These are phyloP conservation scores for Suillus tomentosus DNA, from an alignment of 768 basidiomycete genomes.

Conservation along the genomic window DNA sequence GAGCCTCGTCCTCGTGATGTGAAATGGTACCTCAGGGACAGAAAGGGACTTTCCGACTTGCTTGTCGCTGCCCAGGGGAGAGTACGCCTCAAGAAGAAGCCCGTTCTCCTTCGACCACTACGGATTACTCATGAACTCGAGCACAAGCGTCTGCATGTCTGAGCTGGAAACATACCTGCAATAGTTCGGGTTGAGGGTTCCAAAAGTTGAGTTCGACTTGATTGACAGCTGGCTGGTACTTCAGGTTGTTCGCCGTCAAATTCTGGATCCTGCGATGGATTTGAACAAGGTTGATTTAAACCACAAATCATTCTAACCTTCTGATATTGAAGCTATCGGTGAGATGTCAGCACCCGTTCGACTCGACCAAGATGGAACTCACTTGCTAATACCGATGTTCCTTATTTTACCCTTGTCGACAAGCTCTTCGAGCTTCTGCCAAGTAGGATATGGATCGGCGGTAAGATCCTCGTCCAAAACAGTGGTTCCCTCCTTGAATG, in stretches of 20 bases:
- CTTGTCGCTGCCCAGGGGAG: conserved; percentile 66
- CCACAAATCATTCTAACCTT: conserved; percentile 27
- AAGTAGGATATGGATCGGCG: conserved; percentile 73
- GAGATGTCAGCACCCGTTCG: background rate
- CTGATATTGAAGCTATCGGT: conserved; percentile 59
- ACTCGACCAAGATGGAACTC: conserved; percentile 17
- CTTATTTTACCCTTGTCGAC: conserved; percentile 75
- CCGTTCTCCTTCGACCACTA: conserved; percentile 70
- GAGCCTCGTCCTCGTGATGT: background rate
- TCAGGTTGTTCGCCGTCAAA: conserved; percentile 60
- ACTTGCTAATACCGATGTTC: conserved; percentile 88
- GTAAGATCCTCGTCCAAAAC: conserved; percentile 58
- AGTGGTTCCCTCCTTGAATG: conserved; percentile 53
- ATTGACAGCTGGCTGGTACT: conserved; percentile 67
- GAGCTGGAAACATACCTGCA: conserved; percentile 46
- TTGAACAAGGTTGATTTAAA: background rate
- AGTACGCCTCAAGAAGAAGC: conserved; percentile 74
- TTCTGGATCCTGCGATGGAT: conserved; percentile 49
- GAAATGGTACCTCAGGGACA: conserved; percentile 50
- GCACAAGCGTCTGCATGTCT: background rate
- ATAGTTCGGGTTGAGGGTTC: conserved; percentile 76
- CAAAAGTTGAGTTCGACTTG: conserved; percentile 81
- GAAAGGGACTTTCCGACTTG: conserved; percentile 58
- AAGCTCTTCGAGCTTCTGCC: conserved; percentile 79
- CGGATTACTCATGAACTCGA: background rate